Conservation (phyloP, 345 rosid species). For the Eucalyptus regnans region DNA sequence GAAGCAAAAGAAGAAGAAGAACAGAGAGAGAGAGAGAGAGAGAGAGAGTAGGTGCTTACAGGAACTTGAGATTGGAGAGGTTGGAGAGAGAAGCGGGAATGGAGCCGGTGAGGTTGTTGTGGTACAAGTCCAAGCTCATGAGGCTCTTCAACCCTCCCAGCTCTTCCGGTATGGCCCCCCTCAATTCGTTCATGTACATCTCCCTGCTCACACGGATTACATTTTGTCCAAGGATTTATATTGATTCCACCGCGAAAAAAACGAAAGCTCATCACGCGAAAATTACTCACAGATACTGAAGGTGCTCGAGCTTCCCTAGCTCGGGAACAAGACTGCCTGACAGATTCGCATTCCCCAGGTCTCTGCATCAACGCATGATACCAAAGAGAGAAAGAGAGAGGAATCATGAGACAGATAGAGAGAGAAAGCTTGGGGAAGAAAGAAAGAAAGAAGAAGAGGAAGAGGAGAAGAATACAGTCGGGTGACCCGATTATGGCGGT, state of each 20-base stretch:
- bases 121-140: constrained; percentile 57
- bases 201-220: constrained; percentile 21
- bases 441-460: not conserved
- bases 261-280: not conserved
- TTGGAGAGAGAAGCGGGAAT: constrained; percentile 50
- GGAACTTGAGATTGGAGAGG: constrained; percentile 50
- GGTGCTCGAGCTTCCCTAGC: constrained; percentile 53
- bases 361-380: constrained; percentile 19
- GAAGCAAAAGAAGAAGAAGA: too few relatives aligned
- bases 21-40: not conserved
- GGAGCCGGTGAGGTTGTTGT: constrained; percentile 45
- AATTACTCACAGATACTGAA: constrained; percentile 51
- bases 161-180: constrained; percentile 45
- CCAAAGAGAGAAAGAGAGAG: not conserved
- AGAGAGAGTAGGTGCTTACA: constrained; percentile 10
- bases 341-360: constrained; percentile 68
- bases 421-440: not conserved
- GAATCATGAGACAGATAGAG: not conserved
- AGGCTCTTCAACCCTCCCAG: constrained; percentile 48
- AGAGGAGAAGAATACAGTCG: constrained; percentile 23
- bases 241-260: not conserved
- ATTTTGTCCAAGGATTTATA: not conserved
- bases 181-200: constrained; percentile 44
- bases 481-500: constrained; percentile 39
- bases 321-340: constrained; percentile 54